Percentiles rank a stretch among this genome's conserved stretches.
phyloP scores from a whole-genome alignment of 169 alveolate species.

The Plasmodium knowlesi region DNA sequence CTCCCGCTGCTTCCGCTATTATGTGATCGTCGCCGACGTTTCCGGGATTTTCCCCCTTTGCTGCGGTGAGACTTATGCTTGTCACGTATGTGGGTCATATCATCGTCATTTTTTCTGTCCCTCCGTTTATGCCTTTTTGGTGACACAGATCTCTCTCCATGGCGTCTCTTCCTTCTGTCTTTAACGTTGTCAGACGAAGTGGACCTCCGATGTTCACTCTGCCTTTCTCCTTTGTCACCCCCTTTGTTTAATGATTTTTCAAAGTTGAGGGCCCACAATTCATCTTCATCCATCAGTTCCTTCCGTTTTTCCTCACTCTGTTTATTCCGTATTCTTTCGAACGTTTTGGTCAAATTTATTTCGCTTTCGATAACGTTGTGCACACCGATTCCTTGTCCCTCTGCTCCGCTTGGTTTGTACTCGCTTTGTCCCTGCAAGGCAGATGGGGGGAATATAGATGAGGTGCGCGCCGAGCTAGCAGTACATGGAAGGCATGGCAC shows the following conservation, averaged over 20 bases:
- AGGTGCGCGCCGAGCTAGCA: not conserved
- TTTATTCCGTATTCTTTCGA: slow-evolving; percentile 29
- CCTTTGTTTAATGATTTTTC: slow-evolving; percentile 77
- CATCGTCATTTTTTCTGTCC: slow-evolving; percentile 2
- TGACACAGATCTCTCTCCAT: slow-evolving; percentile 35
- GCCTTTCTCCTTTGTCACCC: not conserved
- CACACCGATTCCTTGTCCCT: slow-evolving; percentile 87
- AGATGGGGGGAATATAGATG: not conserved
- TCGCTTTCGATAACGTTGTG: slow-evolving; percentile 85
- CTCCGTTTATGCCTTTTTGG: slow-evolving; percentile 22
- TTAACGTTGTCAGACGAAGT: not conserved
- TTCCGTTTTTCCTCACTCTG: slow-evolving; percentile 23
- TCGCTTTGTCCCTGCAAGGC: slow-evolving; percentile 61
- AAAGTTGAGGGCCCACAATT: slow-evolving; percentile 85
- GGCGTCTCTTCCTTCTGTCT: slow-evolving; percentile 6
- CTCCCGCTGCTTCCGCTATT: not conserved
- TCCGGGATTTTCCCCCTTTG: not conserved
- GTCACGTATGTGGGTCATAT: slow-evolving; percentile 4
- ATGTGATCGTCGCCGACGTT: not conserved
- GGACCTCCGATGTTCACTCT: slow-evolving; percentile 4
- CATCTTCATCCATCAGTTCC: slow-evolving; percentile 82
- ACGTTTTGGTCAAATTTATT: slow-evolving; percentile 74
- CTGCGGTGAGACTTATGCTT: slow-evolving; percentile 1
- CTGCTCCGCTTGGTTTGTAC: slow-evolving; percentile 90
- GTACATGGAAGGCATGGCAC: not conserved